Base-by-base conservation (phyloP, 106 monocot genomes). In the Apostasia ramifera region DNA sequence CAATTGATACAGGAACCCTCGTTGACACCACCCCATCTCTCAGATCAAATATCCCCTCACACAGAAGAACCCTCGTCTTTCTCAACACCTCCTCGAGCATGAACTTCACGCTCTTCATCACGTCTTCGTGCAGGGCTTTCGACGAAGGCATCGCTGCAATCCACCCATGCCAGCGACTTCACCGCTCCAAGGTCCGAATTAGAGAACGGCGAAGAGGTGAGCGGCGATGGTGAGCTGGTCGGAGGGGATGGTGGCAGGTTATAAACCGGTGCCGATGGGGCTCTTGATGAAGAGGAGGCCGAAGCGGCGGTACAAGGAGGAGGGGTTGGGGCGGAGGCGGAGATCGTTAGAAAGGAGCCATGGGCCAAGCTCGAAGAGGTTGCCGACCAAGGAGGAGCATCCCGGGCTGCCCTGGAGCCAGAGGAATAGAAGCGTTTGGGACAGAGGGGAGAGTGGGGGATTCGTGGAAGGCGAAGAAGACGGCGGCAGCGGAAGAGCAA, bases 381-480 rank as follows among this genome's bases (percentile, higher is more conserved):
- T 95, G 56, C 84, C 95, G 68, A 82, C 1, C 77, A 95, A 72
- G 74, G 91, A 88, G 58, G 95, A 91, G 88, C 91, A 95, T 46
- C 95, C 91, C 38, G 95, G 95, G 63, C 95, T 91, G 44, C 95
- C 95, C 14, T 95, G 88, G 71, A 95, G 95, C 91, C 95, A 95
- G 53, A 95, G n/a, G 48, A 95, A 78, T 57, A 95, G 81, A 2
- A 88, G 95, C 26, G 95, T 95, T 56, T 40, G 50, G 6, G 77
- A 2, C 62, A 74, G 80, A 8, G 76, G 71, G n/a, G 79, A 42
- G 61, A 65, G 44, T 6, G 86, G 80, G 81, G 43, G 91, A 88
- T 66, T 95, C 91, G 77, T 94, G 82, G 84, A 77, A 84, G 63
- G 85, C 55, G 78, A 66, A 83, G 89, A 66, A 89, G 66, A 89